phyloP scores from a whole-genome alignment of 2,329 filamentous ascomycete species.

The Ceratocystis papillata region DNA sequence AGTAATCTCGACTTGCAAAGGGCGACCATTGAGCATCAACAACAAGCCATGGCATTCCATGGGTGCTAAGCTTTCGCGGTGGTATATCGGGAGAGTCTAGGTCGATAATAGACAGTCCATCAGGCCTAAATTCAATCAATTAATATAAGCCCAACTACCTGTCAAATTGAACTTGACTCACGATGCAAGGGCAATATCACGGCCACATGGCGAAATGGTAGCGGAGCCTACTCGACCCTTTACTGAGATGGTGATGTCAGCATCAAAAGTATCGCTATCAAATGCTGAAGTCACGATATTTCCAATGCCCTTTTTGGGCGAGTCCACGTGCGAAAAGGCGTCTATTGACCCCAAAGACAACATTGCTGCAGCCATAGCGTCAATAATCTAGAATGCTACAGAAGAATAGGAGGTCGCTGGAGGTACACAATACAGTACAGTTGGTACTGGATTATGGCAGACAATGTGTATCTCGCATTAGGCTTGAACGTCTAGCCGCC shows the following conservation, averaged over 20 bases:
- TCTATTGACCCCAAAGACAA: slow-evolving; percentile 8
- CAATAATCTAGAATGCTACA: neutral
- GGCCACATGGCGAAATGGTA: slow-evolving; percentile 81
- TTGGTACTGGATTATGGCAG: neutral
- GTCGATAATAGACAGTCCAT: slow-evolving; percentile 84
- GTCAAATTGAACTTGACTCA: slow-evolving; percentile 34
- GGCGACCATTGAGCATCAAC: slow-evolving; percentile 96
- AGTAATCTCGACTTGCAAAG: slow-evolving; percentile 78
- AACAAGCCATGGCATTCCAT: slow-evolving; percentile 86
- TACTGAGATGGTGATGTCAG: slow-evolving; percentile 73
- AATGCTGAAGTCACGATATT: slow-evolving; percentile 58
- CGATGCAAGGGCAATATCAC: slow-evolving; percentile 83
- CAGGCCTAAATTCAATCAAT: slow-evolving; percentile 42
- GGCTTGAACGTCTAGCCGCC: neutral
- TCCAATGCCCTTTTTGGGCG: slow-evolving; percentile 39
- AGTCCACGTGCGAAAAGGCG: slow-evolving; percentile 29
- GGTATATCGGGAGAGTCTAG: slow-evolving; percentile 80
- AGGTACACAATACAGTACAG: neutral
- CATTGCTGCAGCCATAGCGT: neutral
- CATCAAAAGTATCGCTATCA: slow-evolving; percentile 79
- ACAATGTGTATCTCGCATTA: neutral
- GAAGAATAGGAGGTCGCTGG: neutral
- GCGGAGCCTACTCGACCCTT: slow-evolving; percentile 76
- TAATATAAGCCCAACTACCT: slow-evolving; percentile 30
- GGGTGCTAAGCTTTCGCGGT: slow-evolving; percentile 67